phyloP scores from a whole-genome alignment of 805 yeast species.

The Candida yuanshanica region DNA sequence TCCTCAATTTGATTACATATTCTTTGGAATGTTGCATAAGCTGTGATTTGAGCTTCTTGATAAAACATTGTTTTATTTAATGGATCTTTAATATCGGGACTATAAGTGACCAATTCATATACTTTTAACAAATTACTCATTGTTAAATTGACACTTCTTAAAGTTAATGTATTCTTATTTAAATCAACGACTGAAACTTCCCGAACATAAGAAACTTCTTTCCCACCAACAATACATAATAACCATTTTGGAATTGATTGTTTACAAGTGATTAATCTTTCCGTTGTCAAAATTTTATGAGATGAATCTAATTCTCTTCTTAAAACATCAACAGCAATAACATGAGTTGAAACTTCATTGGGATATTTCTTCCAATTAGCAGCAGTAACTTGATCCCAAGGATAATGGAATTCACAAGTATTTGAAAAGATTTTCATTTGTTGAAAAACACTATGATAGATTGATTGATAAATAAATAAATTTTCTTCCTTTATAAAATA shows the following conservation, averaged over 20 bases:
- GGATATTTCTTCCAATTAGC: conserved; percentile 98
- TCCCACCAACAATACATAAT: conserved; percentile 62
- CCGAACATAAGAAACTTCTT: conserved; percentile 71
- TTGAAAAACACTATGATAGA: too few relatives aligned
- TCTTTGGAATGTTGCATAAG: conserved; percentile 64
- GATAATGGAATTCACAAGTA: conserved; percentile 64
- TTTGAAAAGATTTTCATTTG: conserved; percentile 76
- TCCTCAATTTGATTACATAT: conserved; percentile 83
- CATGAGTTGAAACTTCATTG: conserved; percentile 89
- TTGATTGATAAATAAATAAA: too few relatives aligned
- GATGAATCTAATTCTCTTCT: conserved; percentile 58
- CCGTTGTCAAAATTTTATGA: conserved; percentile 61
- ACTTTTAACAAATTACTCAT: conserved; percentile 72
- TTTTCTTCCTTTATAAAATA: too few relatives aligned
- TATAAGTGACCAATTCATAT: conserved; percentile 79
- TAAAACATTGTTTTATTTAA: conserved; percentile 49
- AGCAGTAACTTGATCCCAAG: conserved; percentile 93
- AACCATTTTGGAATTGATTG: conserved; percentile 88
- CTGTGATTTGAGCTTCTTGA: conserved; percentile 86
- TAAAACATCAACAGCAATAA: conserved; percentile 85
- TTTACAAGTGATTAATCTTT: conserved; percentile 81
- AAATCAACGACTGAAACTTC: conserved; percentile 86
- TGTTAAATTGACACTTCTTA: conserved; percentile 86
- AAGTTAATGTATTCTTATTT: conserved; percentile 50
- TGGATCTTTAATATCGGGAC: conserved; percentile 57